Conservation (phyloP, 2,329 filamentous ascomycete genomes). For the Metarhizium sp. region DNA sequence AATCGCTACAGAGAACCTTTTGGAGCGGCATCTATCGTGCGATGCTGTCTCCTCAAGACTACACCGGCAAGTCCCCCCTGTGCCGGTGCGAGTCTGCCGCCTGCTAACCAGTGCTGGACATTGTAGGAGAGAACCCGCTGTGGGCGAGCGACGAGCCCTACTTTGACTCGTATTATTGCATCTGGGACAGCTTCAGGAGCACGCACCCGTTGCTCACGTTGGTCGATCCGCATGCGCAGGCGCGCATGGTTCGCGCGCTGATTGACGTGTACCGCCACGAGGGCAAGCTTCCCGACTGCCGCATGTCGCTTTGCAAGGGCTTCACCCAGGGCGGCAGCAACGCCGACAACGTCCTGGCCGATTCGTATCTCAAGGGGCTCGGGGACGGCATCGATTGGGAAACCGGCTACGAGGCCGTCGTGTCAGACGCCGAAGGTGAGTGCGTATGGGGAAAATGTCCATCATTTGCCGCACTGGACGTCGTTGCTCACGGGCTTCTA, state of each 20-base stretch:
- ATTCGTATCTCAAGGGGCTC: slow-evolving; percentile 64
- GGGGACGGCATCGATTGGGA: slow-evolving; percentile 57
- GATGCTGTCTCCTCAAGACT: slow-evolving; percentile 65
- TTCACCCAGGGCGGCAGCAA: slow-evolving; percentile 71
- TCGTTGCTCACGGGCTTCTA: slow-evolving; percentile 24
- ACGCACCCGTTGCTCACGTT: slow-evolving; percentile 65
- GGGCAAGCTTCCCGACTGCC: slow-evolving; percentile 63
- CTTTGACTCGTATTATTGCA: slow-evolving; percentile 59
- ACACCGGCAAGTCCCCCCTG: slow-evolving; percentile 34
- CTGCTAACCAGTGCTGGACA: no score
- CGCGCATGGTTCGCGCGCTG: slow-evolving; percentile 59
- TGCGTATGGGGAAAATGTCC: not conserved
- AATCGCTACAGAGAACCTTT: slow-evolving; percentile 52
- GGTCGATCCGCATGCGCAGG: slow-evolving; percentile 57
- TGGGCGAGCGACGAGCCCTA: slow-evolving; percentile 66
- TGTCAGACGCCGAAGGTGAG: slow-evolving; percentile 59
- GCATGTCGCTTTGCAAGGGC: slow-evolving; percentile 69
- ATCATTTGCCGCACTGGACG: not conserved
- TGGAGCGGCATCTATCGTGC: slow-evolving; percentile 63
- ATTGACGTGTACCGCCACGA: slow-evolving; percentile 64
- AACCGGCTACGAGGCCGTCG: slow-evolving; percentile 60
- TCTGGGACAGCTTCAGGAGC: slow-evolving; percentile 67
- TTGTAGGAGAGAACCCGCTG: slow-evolving; percentile 54
- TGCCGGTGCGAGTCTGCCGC: no score
- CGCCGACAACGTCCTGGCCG: slow-evolving; percentile 61